Base-by-base conservation (phyloP, 1,139 yeast genomes). In the Arxiozyma slooffiae region DNA sequence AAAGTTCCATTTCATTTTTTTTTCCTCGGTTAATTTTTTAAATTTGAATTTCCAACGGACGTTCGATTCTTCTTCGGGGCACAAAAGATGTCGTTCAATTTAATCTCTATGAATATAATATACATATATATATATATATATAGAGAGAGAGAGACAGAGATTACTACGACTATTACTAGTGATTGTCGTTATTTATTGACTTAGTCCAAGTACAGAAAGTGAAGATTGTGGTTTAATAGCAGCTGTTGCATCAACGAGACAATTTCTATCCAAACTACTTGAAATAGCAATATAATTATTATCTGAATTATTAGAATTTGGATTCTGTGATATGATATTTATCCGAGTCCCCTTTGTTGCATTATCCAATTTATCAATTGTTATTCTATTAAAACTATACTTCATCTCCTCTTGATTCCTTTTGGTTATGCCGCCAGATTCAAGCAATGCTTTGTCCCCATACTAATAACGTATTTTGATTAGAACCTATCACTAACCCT, bases 351-450 rank as follows among this genome's bases (percentile, higher is more conserved):
- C 21, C 4, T 20, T 42, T 30, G 36, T 30, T 14, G 36, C 11
- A 30, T 2, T 30, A 7, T 30, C 5, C 6, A 30, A 14, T 14
- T 30, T 11, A 14, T 30, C 36, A 30, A 30, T 6, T 30, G 36
- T 14, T 30, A 30, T 30, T 30, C 5, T 6, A 11, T 30, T 16
- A 6, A 30, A 30, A 11, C 6, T 14, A 30, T 30, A 11, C 11
- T 21, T 36, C 24, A 1, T 21, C 11, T 16, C 20, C n/a, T 4
- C 37, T 46, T 21, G 36, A 23, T 6, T 26, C 44, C 17, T 26
- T n/a, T 18, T 17, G 39, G 39, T 51, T 41, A 62, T 45, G 1
- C 67, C 67, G 2, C 67, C 68, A 48, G 62, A 62, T 46, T 63
- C 67, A 7, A 62, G 50, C 7, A 57, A 36, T 38, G 57, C 57